Base-by-base conservation (phyloP, 768 basidiomycete genomes). In the Cyathus striatus region DNA sequence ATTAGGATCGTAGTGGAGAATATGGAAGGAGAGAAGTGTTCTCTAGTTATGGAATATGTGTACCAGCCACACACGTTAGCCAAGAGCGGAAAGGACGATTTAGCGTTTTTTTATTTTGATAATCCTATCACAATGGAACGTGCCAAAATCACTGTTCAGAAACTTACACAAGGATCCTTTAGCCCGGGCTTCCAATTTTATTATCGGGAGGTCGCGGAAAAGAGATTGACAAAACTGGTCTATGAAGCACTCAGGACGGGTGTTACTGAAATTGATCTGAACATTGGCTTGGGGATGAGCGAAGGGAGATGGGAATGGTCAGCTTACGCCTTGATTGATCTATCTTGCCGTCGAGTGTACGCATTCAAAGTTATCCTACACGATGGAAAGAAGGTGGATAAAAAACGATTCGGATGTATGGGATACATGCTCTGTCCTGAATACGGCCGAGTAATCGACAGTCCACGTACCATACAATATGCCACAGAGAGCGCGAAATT, bases 1-100 rank as follows among this genome's bases (percentile, higher is more conserved):
- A 43, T 69, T 39, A 69, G 66, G 42, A 41, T 70, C 34, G 50
- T 53, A 16, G 34, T 67, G 5, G 57, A 61, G 38, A 64, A 66
- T 18, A 62, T 69, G 27, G 67, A 68, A 46, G 67, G 62, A 26
- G 66, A 69, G 42, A 57, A 66, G 43, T 58, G 58, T n/a, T 65
- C 63, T 6, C 49, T 70, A 6, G 63, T 70, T 6, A 45, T 65
- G 23, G 68, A 70, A 45, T 58, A 70, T 42, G 60, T 70, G 10
- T 64, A 57, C 48, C 57, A 53, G 9, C 64, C 62, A 0, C 62
- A 45, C 38, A 43, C 50, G 1, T 48, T 61, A 22, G 55, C 57
- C 7, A 57, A 61, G 40, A 44, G 41, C 5, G 49, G 53, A 10
- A 57, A 61, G 1, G 42, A 34, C n/a, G 61, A 65, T 39, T 23